Conservation (phyloP, 2,329 filamentous ascomycete genomes). For the Fusarium chuoi region DNA sequence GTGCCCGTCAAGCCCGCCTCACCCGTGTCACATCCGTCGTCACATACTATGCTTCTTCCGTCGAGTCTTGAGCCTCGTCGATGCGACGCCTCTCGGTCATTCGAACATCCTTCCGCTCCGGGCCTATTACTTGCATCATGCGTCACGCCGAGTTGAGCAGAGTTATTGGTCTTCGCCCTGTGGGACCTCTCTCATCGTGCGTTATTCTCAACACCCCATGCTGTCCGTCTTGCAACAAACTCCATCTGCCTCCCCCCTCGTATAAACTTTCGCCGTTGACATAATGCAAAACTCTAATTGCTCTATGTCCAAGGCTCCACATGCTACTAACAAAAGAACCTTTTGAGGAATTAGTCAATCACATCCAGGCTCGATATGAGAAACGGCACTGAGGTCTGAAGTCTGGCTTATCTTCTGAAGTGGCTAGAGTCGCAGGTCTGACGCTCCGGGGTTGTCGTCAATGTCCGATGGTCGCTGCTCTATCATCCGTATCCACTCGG, state of each 20-base stretch:
- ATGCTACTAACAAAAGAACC: background rate
- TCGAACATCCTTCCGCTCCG: slow-evolving; percentile 1
- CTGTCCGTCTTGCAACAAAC: background rate
- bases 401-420: background rate
- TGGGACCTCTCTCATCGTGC: background rate
- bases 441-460: background rate
- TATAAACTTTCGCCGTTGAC: slow-evolving; percentile 33
- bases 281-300: slow-evolving; percentile 27
- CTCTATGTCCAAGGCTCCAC: background rate
- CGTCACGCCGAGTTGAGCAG: background rate
- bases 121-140: background rate
- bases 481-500: slow-evolving; percentile 19
- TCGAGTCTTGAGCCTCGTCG: slow-evolving; percentile 20
- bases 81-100: slow-evolving; percentile 9
- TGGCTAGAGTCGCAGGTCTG: background rate
- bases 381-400: background rate
- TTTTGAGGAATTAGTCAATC: background rate
- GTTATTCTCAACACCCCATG: slow-evolving; percentile 3
- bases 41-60: slow-evolving; percentile 31
- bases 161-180: background rate
- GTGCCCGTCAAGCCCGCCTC: slow-evolving; percentile 20
- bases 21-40: slow-evolving; percentile 16
- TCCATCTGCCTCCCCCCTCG: background rate
- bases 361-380: background rate
- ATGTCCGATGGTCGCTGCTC: slow-evolving; percentile 3